phyloP scores from a whole-genome alignment of 305 asterid species.

The Vinca major region DNA sequence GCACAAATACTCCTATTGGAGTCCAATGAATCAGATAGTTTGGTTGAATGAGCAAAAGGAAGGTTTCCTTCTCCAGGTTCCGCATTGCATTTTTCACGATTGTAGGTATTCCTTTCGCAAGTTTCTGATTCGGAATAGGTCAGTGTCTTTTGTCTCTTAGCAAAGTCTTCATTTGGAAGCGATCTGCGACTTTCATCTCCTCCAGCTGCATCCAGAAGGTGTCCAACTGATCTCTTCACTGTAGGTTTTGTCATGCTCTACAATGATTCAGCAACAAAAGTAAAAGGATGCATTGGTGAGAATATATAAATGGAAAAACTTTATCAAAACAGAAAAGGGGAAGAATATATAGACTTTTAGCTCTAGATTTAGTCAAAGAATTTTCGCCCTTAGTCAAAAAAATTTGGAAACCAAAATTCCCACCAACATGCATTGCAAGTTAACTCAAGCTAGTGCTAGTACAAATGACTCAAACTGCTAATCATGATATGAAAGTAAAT shows the following conservation, averaged over 20 bases:
- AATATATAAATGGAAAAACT: neutral
- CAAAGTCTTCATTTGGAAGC: constrained; percentile 9
- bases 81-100: constrained; percentile 20
- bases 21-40: constrained; percentile 21
- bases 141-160: constrained; percentile 59
- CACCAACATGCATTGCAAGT: no score
- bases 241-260: constrained; percentile 29
- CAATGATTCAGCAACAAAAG: neutral
- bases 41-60: constrained; percentile 24
- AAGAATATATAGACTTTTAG: neutral
- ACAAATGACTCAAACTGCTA: neutral
- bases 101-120: constrained; percentile 18
- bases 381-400: neutral
- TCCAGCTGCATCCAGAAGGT: constrained; percentile 15
- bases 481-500: neutral
- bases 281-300: neutral
- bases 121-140: constrained; percentile 30
- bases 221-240: constrained; percentile 25
- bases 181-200: constrained; percentile 17
- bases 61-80: constrained; percentile 29
- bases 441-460: neutral
- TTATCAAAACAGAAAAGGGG: neutral
- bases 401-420: no score
- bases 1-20: constrained; percentile 46
- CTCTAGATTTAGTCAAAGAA: neutral